Conservation (phyloP, 1,284 basidiomycete species). For the Malassezia psittaci region DNA sequence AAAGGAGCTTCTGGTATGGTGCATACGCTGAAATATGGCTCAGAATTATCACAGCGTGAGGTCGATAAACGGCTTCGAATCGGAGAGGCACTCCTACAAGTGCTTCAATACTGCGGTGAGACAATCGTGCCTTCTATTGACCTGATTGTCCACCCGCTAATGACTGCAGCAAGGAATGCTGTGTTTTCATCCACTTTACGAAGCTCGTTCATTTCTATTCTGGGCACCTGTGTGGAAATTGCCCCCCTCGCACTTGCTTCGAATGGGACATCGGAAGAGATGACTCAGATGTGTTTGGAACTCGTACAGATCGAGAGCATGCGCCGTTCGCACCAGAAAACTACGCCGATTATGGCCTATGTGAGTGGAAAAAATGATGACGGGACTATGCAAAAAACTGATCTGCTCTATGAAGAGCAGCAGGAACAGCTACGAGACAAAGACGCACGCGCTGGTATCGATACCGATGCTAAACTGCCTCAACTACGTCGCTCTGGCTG, state of each 20-base stretch:
- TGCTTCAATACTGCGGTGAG: conserved; percentile 65
- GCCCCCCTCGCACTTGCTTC: conserved; percentile 26
- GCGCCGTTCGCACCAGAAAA: not conserved
- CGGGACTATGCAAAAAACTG: conserved; percentile 7
- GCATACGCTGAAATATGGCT: not conserved
- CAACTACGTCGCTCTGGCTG: conserved; percentile 38
- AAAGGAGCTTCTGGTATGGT: conserved; percentile 12
- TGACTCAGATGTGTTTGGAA: conserved; percentile 29
- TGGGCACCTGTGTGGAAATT: conserved; percentile 43
- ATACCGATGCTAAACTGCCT: conserved; percentile 27
- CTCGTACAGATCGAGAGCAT: conserved; percentile 31
- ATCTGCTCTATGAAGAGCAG: conserved; percentile 13
- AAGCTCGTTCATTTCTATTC: conserved; percentile 34
- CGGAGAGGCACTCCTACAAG: conserved; percentile 74
- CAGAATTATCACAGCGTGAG: conserved; percentile 52
- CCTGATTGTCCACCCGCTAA: conserved; percentile 27
- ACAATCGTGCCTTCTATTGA: conserved; percentile 53
- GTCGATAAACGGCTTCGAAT: conserved; percentile 69
- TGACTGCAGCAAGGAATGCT: conserved; percentile 28
- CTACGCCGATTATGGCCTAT: not conserved
- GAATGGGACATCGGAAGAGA: conserved; percentile 16
- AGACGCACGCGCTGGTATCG: conserved; percentile 21
- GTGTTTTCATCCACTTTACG: conserved; percentile 30
- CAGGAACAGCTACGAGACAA: conserved; percentile 14
- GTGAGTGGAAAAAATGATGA: conserved; percentile 4